These are phyloP conservation scores for Malus hybrid DNA, from an alignment of 331 rosid genomes.

Conservation along the genomic window DNA sequence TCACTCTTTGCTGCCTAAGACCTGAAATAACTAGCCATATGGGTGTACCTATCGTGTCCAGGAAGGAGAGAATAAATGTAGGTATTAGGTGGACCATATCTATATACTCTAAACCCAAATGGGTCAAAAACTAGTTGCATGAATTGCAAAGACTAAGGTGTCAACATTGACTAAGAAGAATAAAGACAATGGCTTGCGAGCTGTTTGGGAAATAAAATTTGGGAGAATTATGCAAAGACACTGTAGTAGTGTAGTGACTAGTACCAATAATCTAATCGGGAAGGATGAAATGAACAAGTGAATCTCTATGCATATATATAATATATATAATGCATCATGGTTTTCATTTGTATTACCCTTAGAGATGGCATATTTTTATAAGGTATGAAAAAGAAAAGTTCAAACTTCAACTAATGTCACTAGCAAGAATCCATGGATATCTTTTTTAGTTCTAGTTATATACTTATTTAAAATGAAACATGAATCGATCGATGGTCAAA, in stretches of 20 bases:
- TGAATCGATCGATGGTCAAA: no score
- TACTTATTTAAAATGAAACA: no score
- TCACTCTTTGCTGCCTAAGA: no score
- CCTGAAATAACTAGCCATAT: background rate
- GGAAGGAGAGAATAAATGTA: background rate
- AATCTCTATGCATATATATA: background rate
- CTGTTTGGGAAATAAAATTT: conserved; percentile 1
- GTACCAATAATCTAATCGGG: conserved; percentile 5
- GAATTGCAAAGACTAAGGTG: conserved; percentile 3
- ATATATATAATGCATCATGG: background rate
- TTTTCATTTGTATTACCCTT: background rate
- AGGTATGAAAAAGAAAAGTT: background rate
- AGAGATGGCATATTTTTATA: background rate
- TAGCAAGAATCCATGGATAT: conserved; percentile 9
- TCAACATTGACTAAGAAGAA: conserved; percentile 10
- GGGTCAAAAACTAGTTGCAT: conserved; percentile 1
- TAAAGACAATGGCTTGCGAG: conserved; percentile 2
- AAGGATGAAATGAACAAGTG: background rate
- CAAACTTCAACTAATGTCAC: conserved; percentile 2
- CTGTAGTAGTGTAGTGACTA: background rate
- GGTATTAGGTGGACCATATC: conserved; percentile 7
- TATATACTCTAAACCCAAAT: background rate
- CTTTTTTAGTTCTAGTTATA: background rate
- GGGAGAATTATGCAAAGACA: background rate
- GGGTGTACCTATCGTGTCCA: background rate